phyloP scores from a whole-genome alignment of 106 monocot species.

The Dioscorea zingiberensis region DNA sequence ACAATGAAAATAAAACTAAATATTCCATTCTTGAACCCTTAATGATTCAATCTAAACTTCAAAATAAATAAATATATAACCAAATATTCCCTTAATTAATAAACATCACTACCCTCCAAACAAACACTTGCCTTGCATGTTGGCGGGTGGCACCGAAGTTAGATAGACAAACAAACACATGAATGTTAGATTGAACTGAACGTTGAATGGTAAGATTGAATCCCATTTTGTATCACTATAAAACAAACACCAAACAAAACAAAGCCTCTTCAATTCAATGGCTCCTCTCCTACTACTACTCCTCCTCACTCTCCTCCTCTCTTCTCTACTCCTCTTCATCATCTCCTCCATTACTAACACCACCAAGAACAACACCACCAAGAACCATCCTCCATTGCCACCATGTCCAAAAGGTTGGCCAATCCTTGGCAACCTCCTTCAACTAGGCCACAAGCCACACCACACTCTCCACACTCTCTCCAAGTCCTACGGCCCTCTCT shows the following conservation, averaged over 20 bases:
- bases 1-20: no score
- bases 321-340: conserved; percentile 4
- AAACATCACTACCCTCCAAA: no score
- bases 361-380: not conserved
- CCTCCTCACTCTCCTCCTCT: not conserved
- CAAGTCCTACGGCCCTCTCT: conserved; percentile 24
- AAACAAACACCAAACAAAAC: not conserved
- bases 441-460: conserved; percentile 44
- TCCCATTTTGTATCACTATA: not conserved
- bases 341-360: conserved; percentile 1
- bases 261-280: no score
- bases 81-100: no score
- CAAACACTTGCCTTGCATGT: no score
- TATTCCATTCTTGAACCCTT: no score
- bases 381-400: conserved; percentile 9
- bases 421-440: conserved; percentile 45
- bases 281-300: not conserved
- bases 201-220: not conserved
- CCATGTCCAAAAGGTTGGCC: conserved; percentile 53
- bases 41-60: no score
- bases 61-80: no score
- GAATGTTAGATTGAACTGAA: no score
- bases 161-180: no score
- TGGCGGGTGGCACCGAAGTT: no score
- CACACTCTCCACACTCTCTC: conserved; percentile 33